These are phyloP conservation scores for Isatis tinctoria DNA, from an alignment of 345 rosid species.

Conservation along the genomic window DNA sequence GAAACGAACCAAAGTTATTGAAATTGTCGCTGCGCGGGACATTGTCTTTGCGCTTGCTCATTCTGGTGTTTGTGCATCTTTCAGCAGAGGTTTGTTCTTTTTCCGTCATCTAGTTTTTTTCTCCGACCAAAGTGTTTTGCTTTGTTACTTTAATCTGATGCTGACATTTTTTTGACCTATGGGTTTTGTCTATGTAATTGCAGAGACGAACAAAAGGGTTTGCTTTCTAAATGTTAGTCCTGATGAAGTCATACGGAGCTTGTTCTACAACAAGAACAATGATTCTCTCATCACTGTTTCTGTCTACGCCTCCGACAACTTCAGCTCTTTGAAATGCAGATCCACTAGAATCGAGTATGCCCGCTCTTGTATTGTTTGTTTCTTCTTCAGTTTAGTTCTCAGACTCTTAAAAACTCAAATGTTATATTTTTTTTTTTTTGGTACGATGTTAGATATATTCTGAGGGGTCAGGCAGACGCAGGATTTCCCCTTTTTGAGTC, in stretches of 20 bases:
- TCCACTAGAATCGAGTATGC: slow-evolving; percentile 79
- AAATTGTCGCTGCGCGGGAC: slow-evolving; percentile 85
- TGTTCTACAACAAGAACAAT: slow-evolving; percentile 85
- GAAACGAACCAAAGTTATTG: slow-evolving; percentile 78
- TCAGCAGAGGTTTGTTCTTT: slow-evolving; percentile 93
- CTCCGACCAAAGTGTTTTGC: too few relatives aligned
- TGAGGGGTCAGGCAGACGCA: slow-evolving; percentile 64
- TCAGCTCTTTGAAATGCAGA: slow-evolving; percentile 90
- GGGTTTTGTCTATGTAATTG: not conserved
- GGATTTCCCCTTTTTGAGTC: slow-evolving; percentile 86
- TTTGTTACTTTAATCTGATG: too few relatives aligned
- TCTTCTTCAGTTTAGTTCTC: not conserved
- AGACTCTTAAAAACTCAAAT: not conserved
- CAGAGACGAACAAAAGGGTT: slow-evolving; percentile 74
- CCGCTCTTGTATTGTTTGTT: not conserved
- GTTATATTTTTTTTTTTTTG: not conserved
- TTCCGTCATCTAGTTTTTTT: too few relatives aligned
- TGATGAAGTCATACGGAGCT: slow-evolving; percentile 83
- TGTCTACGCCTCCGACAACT: slow-evolving; percentile 76
- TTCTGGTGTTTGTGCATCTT: slow-evolving; percentile 87
- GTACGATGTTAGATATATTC: slow-evolving; percentile 51
- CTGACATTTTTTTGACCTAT: too few relatives aligned
- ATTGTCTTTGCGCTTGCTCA: slow-evolving; percentile 87
- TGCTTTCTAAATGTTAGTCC: slow-evolving; percentile 77
- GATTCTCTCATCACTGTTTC: slow-evolving; percentile 93